These are phyloP conservation scores for Nicotiana otophora DNA, from an alignment of 257 asterid genomes.

Conservation along the genomic window DNA sequence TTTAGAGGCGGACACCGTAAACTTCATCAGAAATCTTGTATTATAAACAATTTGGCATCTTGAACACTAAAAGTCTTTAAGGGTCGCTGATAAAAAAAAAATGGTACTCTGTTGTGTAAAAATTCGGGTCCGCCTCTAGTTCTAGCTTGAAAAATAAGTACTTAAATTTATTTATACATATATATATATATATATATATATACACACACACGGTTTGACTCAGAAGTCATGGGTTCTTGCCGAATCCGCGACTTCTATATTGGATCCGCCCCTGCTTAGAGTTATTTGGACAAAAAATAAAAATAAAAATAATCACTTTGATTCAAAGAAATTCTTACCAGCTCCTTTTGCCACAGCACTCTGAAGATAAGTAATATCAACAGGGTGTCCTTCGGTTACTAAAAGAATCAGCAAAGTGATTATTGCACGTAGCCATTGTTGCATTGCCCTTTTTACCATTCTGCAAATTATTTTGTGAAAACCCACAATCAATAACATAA, in stretches of 20 bases:
- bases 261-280: not conserved
- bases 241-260: not conserved
- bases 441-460: conserved; percentile 14
- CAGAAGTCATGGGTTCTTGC: not conserved
- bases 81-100: too few relatives aligned
- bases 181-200: not conserved
- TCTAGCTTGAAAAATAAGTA: not conserved
- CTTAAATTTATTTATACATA: too few relatives aligned
- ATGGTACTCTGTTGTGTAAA: too few relatives aligned
- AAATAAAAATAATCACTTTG: not conserved
- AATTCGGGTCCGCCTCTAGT: too few relatives aligned
- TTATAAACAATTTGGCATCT: too few relatives aligned
- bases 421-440: conserved; percentile 18
- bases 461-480: not conserved
- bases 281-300: not conserved
- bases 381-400: conserved; percentile 22
- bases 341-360: conserved; percentile 42
- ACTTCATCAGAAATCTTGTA: too few relatives aligned
- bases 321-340: conserved; percentile 13
- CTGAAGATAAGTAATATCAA: conserved; percentile 27
- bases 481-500: not conserved
- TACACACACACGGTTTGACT: not conserved
- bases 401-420: conserved; percentile 16
- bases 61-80: too few relatives aligned
- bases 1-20: too few relatives aligned